phyloP scores from a whole-genome alignment of 1,139 yeast genomes.

The Pichia sp. region DNA sequence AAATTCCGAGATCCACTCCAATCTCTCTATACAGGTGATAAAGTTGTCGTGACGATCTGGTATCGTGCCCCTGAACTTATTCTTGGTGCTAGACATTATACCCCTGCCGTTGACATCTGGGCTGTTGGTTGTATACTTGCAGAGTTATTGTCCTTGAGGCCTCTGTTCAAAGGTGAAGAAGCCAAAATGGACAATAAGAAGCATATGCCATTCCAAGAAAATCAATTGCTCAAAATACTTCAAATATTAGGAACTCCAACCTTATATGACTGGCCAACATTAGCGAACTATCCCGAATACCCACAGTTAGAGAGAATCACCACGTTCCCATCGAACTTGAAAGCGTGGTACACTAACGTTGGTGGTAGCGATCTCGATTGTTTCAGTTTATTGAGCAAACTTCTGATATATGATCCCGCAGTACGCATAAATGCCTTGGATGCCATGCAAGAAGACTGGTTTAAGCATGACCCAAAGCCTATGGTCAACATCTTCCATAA shows the following conservation, averaged over 20 bases:
- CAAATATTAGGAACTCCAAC: slow-evolving; percentile 91
- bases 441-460: slow-evolving; percentile 72
- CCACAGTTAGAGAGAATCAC: slow-evolving; percentile 59
- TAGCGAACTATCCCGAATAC: slow-evolving; percentile 80
- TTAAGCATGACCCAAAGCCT: slow-evolving; percentile 60
- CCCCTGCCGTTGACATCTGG: slow-evolving; percentile 95
- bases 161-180: slow-evolving; percentile 96
- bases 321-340: slow-evolving; percentile 58
- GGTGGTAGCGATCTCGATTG: slow-evolving; percentile 71
- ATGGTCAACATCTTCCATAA: slow-evolving; percentile 66
- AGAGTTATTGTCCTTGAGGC: slow-evolving; percentile 79
- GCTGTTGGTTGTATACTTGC: slow-evolving; percentile 97
- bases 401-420: slow-evolving; percentile 83
- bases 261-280: slow-evolving; percentile 65
- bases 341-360: slow-evolving; percentile 78
- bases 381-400: slow-evolving; percentile 50
- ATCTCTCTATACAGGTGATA: slow-evolving; percentile 87
- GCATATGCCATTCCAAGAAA: slow-evolving; percentile 87
- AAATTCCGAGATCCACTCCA: slow-evolving; percentile 86
- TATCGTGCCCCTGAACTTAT: slow-evolving; percentile 92
- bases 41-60: slow-evolving; percentile 98
- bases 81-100: slow-evolving; percentile 86
- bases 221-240: slow-evolving; percentile 81
- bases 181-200: slow-evolving; percentile 92
- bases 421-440: slow-evolving; percentile 66